phyloP scores from a whole-genome alignment of 805 yeast species.

The Kodamaea leandrae region DNA sequence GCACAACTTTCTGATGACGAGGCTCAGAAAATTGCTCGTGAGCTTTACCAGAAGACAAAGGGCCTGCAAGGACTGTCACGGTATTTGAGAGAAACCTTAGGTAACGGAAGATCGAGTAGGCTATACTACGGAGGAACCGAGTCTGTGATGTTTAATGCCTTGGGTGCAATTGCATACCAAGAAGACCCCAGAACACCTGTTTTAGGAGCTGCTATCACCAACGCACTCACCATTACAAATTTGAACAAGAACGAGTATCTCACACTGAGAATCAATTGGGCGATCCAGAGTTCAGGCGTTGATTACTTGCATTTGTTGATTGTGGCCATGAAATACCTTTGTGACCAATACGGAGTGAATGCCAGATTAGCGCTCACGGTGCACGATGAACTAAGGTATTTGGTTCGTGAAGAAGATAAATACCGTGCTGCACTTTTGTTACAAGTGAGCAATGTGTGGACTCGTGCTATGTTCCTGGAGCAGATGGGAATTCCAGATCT shows the following conservation, averaged over 20 bases:
- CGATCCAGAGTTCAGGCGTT: constrained; percentile 96
- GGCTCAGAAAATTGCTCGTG: constrained; percentile 62
- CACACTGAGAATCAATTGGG: constrained; percentile 95
- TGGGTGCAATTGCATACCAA: constrained; percentile 83
- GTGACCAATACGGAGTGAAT: constrained; percentile 58
- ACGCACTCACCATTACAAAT: constrained; percentile 67
- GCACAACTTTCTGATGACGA: constrained; percentile 63
- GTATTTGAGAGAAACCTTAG: constrained; percentile 2
- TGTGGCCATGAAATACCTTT: constrained; percentile 82
- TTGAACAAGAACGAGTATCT: constrained; percentile 64
- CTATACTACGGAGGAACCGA: constrained; percentile 90
- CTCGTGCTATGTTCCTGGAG: constrained; percentile 91
- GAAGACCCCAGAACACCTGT: constrained; percentile 85
- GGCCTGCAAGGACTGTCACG: constrained; percentile 45
- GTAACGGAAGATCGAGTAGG: constrained; percentile 17
- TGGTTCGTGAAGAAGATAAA: constrained; percentile 70
- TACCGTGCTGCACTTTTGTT: constrained; percentile 77
- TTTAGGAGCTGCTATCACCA: constrained; percentile 89
- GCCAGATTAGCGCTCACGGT: constrained; percentile 85
- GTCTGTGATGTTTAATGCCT: constrained; percentile 82
- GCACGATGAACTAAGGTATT: constrained; percentile 89
- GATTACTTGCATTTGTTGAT: constrained; percentile 86
- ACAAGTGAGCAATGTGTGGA: constrained; percentile 92
- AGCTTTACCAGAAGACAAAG: constrained; percentile 77
- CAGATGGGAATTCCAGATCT: constrained; percentile 84